phyloP scores from a whole-genome alignment of 106 monocot species.

The Phalaenopsis aphrodite region DNA sequence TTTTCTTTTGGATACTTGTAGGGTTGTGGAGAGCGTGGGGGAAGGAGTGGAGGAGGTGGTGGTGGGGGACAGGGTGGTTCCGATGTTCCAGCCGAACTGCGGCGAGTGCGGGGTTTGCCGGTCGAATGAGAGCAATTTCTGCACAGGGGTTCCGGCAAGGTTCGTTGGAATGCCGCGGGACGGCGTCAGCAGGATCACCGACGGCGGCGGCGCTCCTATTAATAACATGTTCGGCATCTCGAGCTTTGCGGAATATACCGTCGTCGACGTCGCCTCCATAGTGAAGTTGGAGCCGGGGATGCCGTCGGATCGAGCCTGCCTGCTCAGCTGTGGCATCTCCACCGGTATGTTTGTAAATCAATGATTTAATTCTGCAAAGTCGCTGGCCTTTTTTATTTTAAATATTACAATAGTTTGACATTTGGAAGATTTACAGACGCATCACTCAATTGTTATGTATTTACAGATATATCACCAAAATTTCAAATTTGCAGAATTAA shows the following conservation, averaged over 20 bases:
- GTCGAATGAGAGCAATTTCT: conserved; percentile 64
- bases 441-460: no score
- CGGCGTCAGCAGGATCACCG: conserved; percentile 28
- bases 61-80: no score
- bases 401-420: no score
- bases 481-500: no score
- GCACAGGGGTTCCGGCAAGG: conserved; percentile 24
- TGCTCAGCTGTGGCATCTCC: conserved; percentile 87
- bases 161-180: conserved; percentile 44
- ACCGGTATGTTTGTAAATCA: conserved; percentile 37
- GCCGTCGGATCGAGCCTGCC: conserved; percentile 58
- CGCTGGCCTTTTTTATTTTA: no score
- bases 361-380: no score
- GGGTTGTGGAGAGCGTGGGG: conserved; percentile 90
- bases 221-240: conserved; percentile 58
- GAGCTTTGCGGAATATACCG: conserved; percentile 90
- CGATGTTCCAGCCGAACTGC: conserved; percentile 13
- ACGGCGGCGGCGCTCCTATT: conserved; percentile 22
- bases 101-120: conserved; percentile 53
- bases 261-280: conserved; percentile 59
- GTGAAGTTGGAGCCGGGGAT: conserved; percentile 41
- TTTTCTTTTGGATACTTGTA: conserved; percentile 2
- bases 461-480: no score
- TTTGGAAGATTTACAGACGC: no score
- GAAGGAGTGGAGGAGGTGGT: conserved; percentile 12